phyloP scores from a whole-genome alignment of 768 basidiomycete genomes.

The Trametes maxima region DNA sequence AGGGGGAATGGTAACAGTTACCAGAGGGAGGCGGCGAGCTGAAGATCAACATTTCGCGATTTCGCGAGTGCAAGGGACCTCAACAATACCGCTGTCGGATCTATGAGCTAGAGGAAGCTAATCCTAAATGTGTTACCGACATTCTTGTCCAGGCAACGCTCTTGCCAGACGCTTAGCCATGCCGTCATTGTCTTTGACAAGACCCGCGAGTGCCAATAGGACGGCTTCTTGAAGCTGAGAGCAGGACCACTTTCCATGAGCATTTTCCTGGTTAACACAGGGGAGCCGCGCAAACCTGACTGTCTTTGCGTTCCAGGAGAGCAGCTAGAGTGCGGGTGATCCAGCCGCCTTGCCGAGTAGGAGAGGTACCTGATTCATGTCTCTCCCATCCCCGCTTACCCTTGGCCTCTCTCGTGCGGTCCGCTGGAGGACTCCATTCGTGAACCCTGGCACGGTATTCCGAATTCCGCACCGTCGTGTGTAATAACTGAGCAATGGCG shows the following conservation, averaged over 20 bases:
- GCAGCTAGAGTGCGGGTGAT: slow-evolving; percentile 52
- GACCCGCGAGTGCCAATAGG: slow-evolving; percentile 61
- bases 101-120: not conserved
- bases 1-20: slow-evolving; percentile 32
- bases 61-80: slow-evolving; percentile 55
- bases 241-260: not conserved
- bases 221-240: slow-evolving; percentile 66
- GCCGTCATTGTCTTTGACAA: slow-evolving; percentile 61
- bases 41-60: slow-evolving; percentile 60
- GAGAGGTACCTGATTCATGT: slow-evolving; percentile 43
- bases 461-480: slow-evolving; percentile 49
- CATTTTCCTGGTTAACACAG: not conserved
- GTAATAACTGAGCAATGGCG: slow-evolving; percentile 63
- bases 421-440: slow-evolving; percentile 63
- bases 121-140: slow-evolving; percentile 27
- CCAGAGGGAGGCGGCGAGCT: slow-evolving; percentile 75
- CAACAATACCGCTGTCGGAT: slow-evolving; percentile 41
- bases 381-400: slow-evolving; percentile 78
- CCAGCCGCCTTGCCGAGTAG: slow-evolving; percentile 58
- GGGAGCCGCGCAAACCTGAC: slow-evolving; percentile 45
- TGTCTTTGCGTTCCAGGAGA: slow-evolving; percentile 53
- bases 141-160: slow-evolving; percentile 43
- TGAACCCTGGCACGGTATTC: slow-evolving; percentile 53
- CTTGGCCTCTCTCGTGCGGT: slow-evolving; percentile 56
- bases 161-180: slow-evolving; percentile 55